These are phyloP conservation scores for Acacia confusa DNA, from an alignment of 306 rosid genomes.

Conservation along the genomic window DNA sequence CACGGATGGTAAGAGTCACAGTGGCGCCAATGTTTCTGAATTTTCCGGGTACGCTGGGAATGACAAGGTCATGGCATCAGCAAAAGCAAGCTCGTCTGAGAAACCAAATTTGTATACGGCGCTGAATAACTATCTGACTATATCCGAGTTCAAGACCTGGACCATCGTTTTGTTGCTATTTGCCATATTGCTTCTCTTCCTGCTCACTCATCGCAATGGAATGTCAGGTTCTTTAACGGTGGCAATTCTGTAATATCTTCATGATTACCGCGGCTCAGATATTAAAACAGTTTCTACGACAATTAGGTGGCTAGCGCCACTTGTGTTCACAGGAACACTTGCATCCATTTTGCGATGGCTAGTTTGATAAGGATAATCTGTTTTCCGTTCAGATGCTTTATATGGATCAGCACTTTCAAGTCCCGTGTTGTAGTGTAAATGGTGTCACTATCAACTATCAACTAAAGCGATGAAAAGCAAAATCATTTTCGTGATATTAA, in stretches of 20 bases:
- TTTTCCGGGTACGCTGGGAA: neutral
- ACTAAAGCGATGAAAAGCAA: neutral
- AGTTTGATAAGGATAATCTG: neutral
- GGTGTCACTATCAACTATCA: neutral
- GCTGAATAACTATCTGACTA: conserved; percentile 18
- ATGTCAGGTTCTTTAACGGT: conserved; percentile 19
- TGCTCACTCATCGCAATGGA: conserved; percentile 28
- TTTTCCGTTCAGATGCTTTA: neutral
- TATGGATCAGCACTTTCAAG: neutral
- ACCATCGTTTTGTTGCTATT: conserved; percentile 31
- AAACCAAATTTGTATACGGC: conserved; percentile 4
- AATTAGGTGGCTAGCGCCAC: neutral
- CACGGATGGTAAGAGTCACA: neutral
- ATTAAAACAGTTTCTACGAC: too few relatives aligned
- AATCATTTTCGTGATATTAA: neutral
- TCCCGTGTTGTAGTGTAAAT: neutral
- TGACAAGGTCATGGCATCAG: neutral
- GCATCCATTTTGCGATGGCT: neutral
- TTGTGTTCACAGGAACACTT: neutral
- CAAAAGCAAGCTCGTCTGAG: neutral
- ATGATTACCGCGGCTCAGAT: conserved; percentile 9
- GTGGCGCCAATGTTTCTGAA: neutral
- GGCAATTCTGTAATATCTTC: conserved; percentile 21
- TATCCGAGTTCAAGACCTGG: conserved; percentile 18
- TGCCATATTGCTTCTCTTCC: conserved; percentile 32